Base-by-base conservation (phyloP, 495 filamentous ascomycete genomes). In the Jackrogersella minutella region DNA sequence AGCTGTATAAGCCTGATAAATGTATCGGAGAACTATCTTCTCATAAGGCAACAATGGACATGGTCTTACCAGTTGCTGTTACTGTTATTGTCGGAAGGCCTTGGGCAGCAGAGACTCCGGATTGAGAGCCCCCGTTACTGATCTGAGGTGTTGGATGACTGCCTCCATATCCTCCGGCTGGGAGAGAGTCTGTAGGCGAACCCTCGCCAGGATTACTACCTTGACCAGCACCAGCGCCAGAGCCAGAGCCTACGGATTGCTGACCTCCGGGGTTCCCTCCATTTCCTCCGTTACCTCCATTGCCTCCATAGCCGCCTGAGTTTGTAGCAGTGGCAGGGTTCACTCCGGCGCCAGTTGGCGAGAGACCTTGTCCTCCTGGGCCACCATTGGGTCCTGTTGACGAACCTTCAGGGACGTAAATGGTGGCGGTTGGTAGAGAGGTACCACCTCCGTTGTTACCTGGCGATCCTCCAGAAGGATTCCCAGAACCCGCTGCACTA, bases 321-420 rank as follows among this genome's bases (percentile, higher is more conserved):
- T 16, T 21, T 21, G 57, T 31, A 16, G 53, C 58, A 22, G 51
- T 64, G 16, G 55, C 60, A 14, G 60, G 50, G 6, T 54, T 50
- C 28, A 33, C 47, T 26, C 30, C 53, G 17, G 54, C 43, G 50
- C 40, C 51, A 16, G 28, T 46, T 9, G 58, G 21, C 13, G 52
- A 58, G 34, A 69, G 37, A 26, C 66, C 66, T 64, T 69, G 66
- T 3, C 66, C 66, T 50, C 59, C 66, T 36, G 66, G 14, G 9
- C 60, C 55, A 24, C 66, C 60, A 16, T 56, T 60, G 3, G 66
- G 34, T 46, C 59, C 59, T 34, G 55, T 31, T 6, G 58, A 31
- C 6, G 53, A 19, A 3, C 37, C 62, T 31, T 58, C 46, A 47
- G 62, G 64, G 5, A 54, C 56, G 9, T 61, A 64, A 11, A 69